Percentiles rank a stretch among this genome's conserved stretches.
phyloP scores from a whole-genome alignment of 441 rosid genomes.

The Arabidopsis lyrata region DNA sequence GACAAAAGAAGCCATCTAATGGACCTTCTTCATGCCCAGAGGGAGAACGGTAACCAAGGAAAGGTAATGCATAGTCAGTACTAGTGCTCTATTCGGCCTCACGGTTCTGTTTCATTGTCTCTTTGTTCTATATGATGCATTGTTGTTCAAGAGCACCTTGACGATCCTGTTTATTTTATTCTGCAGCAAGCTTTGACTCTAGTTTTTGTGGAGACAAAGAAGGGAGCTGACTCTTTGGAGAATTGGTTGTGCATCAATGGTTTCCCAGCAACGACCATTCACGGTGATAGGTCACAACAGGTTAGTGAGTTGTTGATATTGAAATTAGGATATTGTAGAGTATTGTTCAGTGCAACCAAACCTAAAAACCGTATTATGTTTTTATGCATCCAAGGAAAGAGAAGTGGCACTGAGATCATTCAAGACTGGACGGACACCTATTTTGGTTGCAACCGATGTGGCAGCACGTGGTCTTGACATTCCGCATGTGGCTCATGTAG shows the following conservation, averaged over 20 bases:
- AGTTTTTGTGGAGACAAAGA: conserved; percentile 76
- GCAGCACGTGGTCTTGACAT: conserved; percentile 53
- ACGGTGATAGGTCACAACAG: conserved; percentile 74
- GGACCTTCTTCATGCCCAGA: conserved; percentile 78
- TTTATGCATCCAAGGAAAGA: conserved; percentile 46
- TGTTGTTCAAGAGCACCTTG: conserved; percentile 20
- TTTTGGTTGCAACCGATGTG: conserved; percentile 48
- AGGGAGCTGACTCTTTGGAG: conserved; percentile 67
- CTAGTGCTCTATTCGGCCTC: conserved; percentile 3
- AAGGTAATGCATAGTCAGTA: conserved; percentile 50
- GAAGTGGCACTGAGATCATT: conserved; percentile 51
- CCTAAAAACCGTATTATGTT: conserved; percentile 25
- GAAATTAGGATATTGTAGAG: not conserved
- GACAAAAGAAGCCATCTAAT: conserved; percentile 75
- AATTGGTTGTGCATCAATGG: conserved; percentile 64
- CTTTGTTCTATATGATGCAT: conserved; percentile 11
- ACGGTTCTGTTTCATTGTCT: conserved; percentile 6
- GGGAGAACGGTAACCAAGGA: conserved; percentile 61
- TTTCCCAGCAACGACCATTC: conserved; percentile 69
- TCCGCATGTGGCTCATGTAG: conserved; percentile 52
- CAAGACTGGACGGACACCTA: conserved; percentile 49
- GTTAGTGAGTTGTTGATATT: conserved; percentile 46
- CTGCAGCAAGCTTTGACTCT: conserved; percentile 70
- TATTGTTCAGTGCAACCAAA: conserved; percentile 15
- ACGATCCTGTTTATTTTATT: conserved; percentile 19